phyloP scores from a whole-genome alignment of 768 basidiomycete species.

The Mycena latifolia region DNA sequence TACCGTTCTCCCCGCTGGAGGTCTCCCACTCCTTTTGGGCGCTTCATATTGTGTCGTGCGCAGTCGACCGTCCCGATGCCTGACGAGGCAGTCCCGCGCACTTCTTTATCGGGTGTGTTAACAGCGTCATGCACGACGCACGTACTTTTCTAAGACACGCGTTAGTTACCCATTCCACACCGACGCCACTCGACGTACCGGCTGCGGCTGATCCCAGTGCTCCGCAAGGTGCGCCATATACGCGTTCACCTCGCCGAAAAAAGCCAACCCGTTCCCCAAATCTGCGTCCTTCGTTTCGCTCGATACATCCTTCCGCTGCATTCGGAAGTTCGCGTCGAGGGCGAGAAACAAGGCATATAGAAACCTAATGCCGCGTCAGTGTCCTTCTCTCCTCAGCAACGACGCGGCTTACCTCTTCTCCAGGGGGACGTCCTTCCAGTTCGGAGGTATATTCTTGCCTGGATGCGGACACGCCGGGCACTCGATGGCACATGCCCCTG shows the following conservation, averaged over 20 bases:
- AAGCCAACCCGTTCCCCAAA: conserved; percentile 31
- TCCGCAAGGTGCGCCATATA: conserved; percentile 21
- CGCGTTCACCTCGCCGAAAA: conserved; percentile 29
- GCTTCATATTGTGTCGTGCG: too few relatives aligned
- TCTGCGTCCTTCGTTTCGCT: conserved; percentile 31
- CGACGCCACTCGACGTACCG: not conserved
- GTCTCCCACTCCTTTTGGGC: too few relatives aligned
- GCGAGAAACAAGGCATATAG: conserved; percentile 24
- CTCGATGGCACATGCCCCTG: conserved; percentile 34
- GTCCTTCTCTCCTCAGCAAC: too few relatives aligned
- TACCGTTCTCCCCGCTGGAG: too few relatives aligned
- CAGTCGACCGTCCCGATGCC: too few relatives aligned
- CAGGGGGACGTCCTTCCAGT: conserved; percentile 26
- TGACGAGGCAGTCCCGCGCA: too few relatives aligned
- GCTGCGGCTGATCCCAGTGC: conserved; percentile 12
- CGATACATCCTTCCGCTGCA: conserved; percentile 24
- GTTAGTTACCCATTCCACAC: too few relatives aligned
- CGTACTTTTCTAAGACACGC: too few relatives aligned
- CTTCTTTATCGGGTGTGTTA: too few relatives aligned
- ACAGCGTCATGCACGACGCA: too few relatives aligned
- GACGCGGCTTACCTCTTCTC: conserved; percentile 12
- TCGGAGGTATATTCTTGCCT: conserved; percentile 35
- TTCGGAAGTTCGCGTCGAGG: conserved; percentile 34
- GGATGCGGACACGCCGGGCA: conserved; percentile 45
- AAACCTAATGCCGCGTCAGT: not conserved